phyloP scores from a whole-genome alignment of 345 rosid species.

The Eutrema yunnanense region DNA sequence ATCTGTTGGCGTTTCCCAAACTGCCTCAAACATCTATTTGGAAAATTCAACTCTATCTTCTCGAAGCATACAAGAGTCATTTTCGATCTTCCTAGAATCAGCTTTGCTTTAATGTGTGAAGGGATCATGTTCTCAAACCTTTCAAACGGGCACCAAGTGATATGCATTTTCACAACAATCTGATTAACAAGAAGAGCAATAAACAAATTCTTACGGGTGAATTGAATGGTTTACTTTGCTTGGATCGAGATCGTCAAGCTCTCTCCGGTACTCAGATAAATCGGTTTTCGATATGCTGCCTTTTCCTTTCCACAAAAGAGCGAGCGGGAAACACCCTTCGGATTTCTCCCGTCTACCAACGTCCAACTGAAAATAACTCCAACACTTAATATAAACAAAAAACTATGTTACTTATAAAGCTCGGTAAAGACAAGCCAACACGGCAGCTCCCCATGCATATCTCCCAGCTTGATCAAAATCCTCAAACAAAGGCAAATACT shows the following conservation, averaged over 20 bases:
- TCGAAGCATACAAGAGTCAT: slow-evolving; percentile 53
- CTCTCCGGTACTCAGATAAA: slow-evolving; percentile 55
- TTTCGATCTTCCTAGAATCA: slow-evolving; percentile 67
- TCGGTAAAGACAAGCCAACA: slow-evolving; percentile 48
- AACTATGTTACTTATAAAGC: slow-evolving; percentile 26
- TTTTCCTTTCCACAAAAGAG: slow-evolving; percentile 71
- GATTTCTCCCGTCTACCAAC: slow-evolving; percentile 55
- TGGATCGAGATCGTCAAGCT: slow-evolving; percentile 52
- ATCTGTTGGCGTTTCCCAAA: slow-evolving; percentile 60
- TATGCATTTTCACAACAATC: neutral
- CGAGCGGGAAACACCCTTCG: slow-evolving; percentile 48
- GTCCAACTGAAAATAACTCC: slow-evolving; percentile 76
- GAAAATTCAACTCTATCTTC: slow-evolving; percentile 66
- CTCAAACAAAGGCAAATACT: slow-evolving; percentile 66
- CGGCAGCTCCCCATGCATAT: slow-evolving; percentile 77
- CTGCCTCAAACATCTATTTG: slow-evolving; percentile 76
- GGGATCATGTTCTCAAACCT: slow-evolving; percentile 51
- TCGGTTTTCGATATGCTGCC: slow-evolving; percentile 57
- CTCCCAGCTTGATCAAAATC: slow-evolving; percentile 63
- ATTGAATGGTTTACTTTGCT: slow-evolving; percentile 39
- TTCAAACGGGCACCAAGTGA: slow-evolving; percentile 52
- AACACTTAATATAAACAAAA: slow-evolving; percentile 38
- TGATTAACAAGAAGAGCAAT: too few species aligned
- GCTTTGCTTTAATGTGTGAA: slow-evolving; percentile 29
- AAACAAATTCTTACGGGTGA: neutral